phyloP scores from a whole-genome alignment of 2,329 filamentous ascomycete genomes.

The Lecanicillium sp. region DNA sequence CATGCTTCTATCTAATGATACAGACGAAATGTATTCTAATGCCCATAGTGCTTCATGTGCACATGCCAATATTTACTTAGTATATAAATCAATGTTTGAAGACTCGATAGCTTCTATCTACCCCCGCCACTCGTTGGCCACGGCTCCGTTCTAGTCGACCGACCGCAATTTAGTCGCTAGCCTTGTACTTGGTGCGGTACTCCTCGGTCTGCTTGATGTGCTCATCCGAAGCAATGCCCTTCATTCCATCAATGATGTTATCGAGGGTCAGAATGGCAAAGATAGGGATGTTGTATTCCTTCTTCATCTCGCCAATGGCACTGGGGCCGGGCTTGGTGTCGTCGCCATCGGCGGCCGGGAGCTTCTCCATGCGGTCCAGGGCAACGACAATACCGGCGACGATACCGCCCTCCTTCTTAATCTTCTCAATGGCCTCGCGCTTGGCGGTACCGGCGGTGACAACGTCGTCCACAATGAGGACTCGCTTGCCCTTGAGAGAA shows the following conservation, averaged over 20 bases:
- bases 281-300: constrained; percentile 77
- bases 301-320: constrained; percentile 78
- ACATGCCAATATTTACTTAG: constrained; percentile 2
- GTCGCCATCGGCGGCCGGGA: constrained; percentile 56
- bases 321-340: constrained; percentile 65
- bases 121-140: too few species aligned
- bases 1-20: constrained; percentile 6
- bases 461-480: constrained; percentile 93
- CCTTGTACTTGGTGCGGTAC: constrained; percentile 61
- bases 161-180: constrained; percentile 50
- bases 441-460: constrained; percentile 94
- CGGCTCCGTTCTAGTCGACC: too few species aligned
- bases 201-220: constrained; percentile 63
- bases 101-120: constrained; percentile 6
- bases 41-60: neutral
- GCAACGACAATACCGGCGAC: constrained; percentile 85
- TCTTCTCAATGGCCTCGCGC: constrained; percentile 84
- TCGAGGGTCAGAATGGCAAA: constrained; percentile 76
- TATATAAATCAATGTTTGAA: constrained; percentile 2
- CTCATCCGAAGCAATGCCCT: constrained; percentile 51
- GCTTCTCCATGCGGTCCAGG: constrained; percentile 79
- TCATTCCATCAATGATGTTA: constrained; percentile 69
- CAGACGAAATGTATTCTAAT: neutral
- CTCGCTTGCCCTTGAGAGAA: constrained; percentile 71
- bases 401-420: constrained; percentile 73